A percentile compares a stretch with the other conserved stretches of the same genome.
phyloP scores from a whole-genome alignment of 768 basidiomycete species.

The Rhizopogon salebrosus region DNA sequence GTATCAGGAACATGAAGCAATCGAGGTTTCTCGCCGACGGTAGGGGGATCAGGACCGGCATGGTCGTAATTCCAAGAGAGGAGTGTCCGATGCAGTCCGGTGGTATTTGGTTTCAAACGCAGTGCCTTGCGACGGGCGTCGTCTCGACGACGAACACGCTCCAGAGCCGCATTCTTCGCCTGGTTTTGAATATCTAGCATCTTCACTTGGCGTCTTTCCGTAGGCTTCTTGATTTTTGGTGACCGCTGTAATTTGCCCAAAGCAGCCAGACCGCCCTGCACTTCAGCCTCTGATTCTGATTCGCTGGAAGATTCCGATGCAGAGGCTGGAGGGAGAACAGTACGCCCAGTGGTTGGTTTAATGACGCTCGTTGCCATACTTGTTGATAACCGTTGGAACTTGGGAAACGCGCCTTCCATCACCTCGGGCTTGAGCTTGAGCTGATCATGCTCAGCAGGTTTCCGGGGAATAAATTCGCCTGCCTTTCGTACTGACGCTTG shows the following conservation, averaged over 20 bases:
- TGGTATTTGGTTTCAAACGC: slow-evolving; percentile 80
- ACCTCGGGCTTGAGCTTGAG: slow-evolving; percentile 35
- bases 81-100: slow-evolving; percentile 68
- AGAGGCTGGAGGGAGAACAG: slow-evolving; percentile 4
- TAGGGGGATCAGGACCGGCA: slow-evolving; percentile 56
- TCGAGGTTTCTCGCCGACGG: slow-evolving; percentile 26
- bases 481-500: slow-evolving; percentile 10
- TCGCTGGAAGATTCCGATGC: slow-evolving; percentile 38
- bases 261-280: slow-evolving; percentile 41
- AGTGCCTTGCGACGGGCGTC: slow-evolving; percentile 55
- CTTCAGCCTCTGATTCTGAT: slow-evolving; percentile 44
- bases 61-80: slow-evolving; percentile 87
- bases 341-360: slow-evolving; percentile 19
- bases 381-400: slow-evolving; percentile 35
- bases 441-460: slow-evolving; percentile 14
- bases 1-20: slow-evolving; percentile 51
- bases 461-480: slow-evolving; percentile 2
- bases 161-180: slow-evolving; percentile 38
- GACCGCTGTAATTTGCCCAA: slow-evolving; percentile 58
- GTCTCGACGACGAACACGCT: slow-evolving; percentile 51
- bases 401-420: slow-evolving; percentile 32
- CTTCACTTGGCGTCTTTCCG: slow-evolving; percentile 60
- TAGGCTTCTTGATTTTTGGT: slow-evolving; percentile 51
- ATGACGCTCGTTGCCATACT: slow-evolving; percentile 27
- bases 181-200: slow-evolving; percentile 49